Percentiles rank a stretch among this genome's conserved stretches.
These are phyloP conservation scores for Xerocomus spinulosus DNA, from an alignment of 768 basidiomycete genomes.

Conservation along the genomic window DNA sequence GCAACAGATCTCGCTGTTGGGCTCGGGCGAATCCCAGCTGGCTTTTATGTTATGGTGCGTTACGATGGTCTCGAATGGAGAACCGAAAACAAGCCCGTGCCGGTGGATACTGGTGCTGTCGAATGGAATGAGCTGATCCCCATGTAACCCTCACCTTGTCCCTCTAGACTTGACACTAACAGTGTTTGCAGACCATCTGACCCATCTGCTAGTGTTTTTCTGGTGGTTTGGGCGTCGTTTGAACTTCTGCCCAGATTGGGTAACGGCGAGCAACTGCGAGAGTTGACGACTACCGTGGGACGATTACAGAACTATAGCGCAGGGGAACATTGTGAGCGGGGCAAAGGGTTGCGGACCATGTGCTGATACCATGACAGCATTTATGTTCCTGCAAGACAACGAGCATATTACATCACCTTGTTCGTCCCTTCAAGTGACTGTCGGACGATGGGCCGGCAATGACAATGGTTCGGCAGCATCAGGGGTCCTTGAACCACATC, in stretches of 20 bases:
- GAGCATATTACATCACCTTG: neutral
- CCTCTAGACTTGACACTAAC: neutral
- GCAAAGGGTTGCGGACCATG: neutral
- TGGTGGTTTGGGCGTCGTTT: neutral
- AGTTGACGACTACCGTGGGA: neutral
- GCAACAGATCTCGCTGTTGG: neutral
- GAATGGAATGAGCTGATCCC: slow-evolving; percentile 2
- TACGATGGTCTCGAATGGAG: neutral
- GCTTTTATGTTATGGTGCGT: neutral
- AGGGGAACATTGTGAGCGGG: neutral
- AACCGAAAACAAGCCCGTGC: no score
- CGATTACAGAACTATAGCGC: neutral
- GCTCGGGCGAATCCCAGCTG: neutral
- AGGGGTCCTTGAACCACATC: neutral
- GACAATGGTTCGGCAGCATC: neutral
- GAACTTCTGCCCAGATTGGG: neutral
- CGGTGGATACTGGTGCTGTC: neutral
- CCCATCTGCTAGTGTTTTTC: neutral
- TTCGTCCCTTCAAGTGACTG: neutral
- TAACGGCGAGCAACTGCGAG: neutral
- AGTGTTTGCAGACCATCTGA: neutral
- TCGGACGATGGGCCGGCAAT: neutral
- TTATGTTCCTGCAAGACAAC: neutral
- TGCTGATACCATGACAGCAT: neutral
- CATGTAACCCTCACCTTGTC: neutral